These are phyloP conservation scores for Chenopodium album DNA, from an alignment of 148 eudicot genomes.

Conservation along the genomic window DNA sequence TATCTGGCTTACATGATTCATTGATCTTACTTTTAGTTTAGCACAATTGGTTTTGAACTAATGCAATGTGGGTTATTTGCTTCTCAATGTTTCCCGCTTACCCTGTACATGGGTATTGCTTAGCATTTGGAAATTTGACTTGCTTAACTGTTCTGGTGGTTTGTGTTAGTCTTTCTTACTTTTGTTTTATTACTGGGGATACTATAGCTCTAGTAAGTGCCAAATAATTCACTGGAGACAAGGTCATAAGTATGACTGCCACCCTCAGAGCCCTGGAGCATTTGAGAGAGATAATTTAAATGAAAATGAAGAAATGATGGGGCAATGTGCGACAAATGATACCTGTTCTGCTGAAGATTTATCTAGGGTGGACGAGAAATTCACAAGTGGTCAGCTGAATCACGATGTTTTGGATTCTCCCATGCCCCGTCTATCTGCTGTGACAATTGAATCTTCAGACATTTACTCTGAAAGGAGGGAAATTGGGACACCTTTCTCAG, in stretches of 20 bases:
- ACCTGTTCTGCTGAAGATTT: conserved; percentile 14
- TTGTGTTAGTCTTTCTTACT: neutral
- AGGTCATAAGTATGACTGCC: conserved; percentile 37
- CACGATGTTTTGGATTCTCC: conserved; percentile 12
- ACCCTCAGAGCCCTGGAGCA: conserved; percentile 15
- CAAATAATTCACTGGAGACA: conserved; percentile 41
- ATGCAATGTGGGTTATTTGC: neutral
- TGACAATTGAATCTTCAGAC: conserved; percentile 17
- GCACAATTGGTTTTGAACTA: neutral
- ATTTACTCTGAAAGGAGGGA: conserved; percentile 3
- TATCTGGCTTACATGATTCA: neutral
- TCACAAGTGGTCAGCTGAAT: neutral
- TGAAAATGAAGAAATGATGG: conserved; percentile 17
- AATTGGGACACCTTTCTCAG: conserved; percentile 3
- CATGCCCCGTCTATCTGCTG: conserved; percentile 30
- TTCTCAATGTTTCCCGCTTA: neutral
- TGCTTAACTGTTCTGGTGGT: neutral
- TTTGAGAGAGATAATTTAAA: conserved; percentile 22
- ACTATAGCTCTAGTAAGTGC: conserved; percentile 37
- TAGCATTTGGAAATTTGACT: neutral
- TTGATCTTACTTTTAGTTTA: neutral
- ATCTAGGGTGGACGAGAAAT: conserved; percentile 2
- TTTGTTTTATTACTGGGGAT: conserved; percentile 7
- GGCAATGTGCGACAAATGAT: conserved; percentile 22
- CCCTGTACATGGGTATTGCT: neutral